Percentiles rank a stretch among this genome's conserved stretches.
These are phyloP conservation scores for Neurospora sp. DNA, from an alignment of 495 filamentous ascomycete genomes.

Conservation along the genomic window DNA sequence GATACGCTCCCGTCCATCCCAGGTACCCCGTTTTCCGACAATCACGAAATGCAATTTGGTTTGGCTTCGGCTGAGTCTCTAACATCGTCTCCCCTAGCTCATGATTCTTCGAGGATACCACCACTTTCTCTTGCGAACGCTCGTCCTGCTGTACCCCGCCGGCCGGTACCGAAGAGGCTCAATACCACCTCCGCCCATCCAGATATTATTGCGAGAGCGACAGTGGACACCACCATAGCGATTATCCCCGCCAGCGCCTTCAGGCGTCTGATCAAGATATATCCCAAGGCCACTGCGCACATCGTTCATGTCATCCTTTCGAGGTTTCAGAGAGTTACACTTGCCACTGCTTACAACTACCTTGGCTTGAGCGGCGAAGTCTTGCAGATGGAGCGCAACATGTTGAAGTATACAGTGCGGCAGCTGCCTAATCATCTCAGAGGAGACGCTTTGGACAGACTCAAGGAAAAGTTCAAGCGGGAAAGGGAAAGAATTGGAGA, in stretches of 20 bases:
- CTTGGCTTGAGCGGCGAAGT: slow-evolving; percentile 87
- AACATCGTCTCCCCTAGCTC: slow-evolving; percentile 11
- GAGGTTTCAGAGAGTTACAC: slow-evolving; percentile 85
- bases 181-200: slow-evolving; percentile 77
- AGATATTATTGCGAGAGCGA: slow-evolving; percentile 93
- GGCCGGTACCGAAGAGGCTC: slow-evolving; percentile 32
- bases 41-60: slow-evolving; percentile 8
- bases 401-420: slow-evolving; percentile 84
- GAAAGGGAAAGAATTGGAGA: slow-evolving; percentile 76
- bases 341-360: slow-evolving; percentile 88
- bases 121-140: slow-evolving; percentile 59
- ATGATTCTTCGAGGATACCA: slow-evolving; percentile 44
- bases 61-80: slow-evolving; percentile 16
- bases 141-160: slow-evolving; percentile 11
- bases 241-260: slow-evolving; percentile 97
- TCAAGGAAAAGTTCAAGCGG: slow-evolving; percentile 87
- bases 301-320: slow-evolving; percentile 97
- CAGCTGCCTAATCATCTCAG: slow-evolving; percentile 88
- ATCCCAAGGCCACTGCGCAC: slow-evolving; percentile 91
- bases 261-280: slow-evolving; percentile 83
- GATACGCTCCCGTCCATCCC: slow-evolving; percentile 24
- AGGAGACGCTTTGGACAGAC: slow-evolving; percentile 67
- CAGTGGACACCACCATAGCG: slow-evolving; percentile 93
- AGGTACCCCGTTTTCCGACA: slow-evolving; percentile 28
- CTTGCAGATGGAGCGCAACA: slow-evolving; percentile 77